Evolutionary conservation across 495 filamentous ascomycete genomes (phyloP), one percentile per base, ranked within the genome.

Genomic region (Parathielavia hyrcaniae): DNA sequence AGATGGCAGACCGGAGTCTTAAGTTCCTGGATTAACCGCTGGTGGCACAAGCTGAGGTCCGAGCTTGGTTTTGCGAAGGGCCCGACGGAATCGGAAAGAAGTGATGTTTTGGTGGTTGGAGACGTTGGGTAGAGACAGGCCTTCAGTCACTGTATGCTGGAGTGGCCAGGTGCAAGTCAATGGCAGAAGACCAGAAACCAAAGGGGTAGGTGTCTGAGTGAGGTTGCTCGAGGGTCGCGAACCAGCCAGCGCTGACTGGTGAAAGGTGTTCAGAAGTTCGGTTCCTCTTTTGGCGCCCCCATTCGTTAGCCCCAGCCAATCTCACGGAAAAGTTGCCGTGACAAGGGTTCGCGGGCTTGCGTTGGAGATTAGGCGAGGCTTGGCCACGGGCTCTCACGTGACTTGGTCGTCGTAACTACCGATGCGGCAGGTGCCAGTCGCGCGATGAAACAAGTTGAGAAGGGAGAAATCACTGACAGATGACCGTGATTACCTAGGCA

Each of bases 261-360:
- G 68, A 65, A 70, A 70, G 68, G 68, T 70, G 68, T 70, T 67
- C 67, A 70, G 61, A 70, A 67, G 66, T 62, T 68, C 55, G 63
- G 56, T 43, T 48, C 55, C 52, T 54, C 41, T 57, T 62, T 34
- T 53, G 53, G 52, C 58, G 39, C 13, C 40, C 45, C 57, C 30
- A 63, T 64, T 61, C 43, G 61, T 35, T 48, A 44, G 30, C 44
- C 38, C 62, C 53, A 46, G 50, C 53, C 52, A 50, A 54, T 60
- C 58, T 61, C 47, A 50, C 64, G 61, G 64, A 61, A 64, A 64
- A 64, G 61, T 35, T 67, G 61, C 64, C 64, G 60, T 38, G 51
- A 45, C 45, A 59, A 53, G 61, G 53, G 54, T 32, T 41, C 22
- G 14, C 22, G 20, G n/a, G 54, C 50, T 57, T 46, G 55, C 36